Percentiles rank a stretch among this genome's conserved stretches.
Conservation (phyloP, 2,329 filamentous ascomycete species). For the Ophiostoma novo-ulmi region DNA sequence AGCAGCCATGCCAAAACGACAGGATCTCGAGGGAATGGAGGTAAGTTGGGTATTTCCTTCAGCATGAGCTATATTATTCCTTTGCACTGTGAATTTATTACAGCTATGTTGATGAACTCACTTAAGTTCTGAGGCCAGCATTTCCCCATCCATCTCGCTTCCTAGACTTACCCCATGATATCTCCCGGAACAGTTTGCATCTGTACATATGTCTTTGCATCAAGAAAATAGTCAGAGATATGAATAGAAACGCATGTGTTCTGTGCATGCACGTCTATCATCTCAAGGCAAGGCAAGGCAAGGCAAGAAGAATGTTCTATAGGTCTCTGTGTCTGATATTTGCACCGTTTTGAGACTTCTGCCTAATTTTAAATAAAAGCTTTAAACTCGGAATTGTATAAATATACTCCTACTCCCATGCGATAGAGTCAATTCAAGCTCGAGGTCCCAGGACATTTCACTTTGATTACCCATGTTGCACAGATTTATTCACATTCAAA, state of each 20-base stretch:
- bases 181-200: no score
- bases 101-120: background rate
- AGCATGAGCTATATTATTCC: background rate
- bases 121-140: background rate
- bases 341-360: background rate
- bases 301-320: background rate
- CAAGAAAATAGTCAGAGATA: background rate
- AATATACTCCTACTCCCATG: background rate
- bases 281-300: background rate
- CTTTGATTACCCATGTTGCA: background rate
- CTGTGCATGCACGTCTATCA: background rate
- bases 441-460: background rate
- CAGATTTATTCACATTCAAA: background rate
- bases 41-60: background rate
- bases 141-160: background rate
- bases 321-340: background rate
- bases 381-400: background rate
- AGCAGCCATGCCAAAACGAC: background rate
- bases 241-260: background rate
- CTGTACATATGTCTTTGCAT: background rate
- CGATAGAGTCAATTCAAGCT: background rate
- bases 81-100: background rate
- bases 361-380: background rate
- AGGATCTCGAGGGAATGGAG: background rate
- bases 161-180: background rate